phyloP scores from a whole-genome alignment of 352 stramenopile genomes.

The Phytophthora uliginosa region DNA sequence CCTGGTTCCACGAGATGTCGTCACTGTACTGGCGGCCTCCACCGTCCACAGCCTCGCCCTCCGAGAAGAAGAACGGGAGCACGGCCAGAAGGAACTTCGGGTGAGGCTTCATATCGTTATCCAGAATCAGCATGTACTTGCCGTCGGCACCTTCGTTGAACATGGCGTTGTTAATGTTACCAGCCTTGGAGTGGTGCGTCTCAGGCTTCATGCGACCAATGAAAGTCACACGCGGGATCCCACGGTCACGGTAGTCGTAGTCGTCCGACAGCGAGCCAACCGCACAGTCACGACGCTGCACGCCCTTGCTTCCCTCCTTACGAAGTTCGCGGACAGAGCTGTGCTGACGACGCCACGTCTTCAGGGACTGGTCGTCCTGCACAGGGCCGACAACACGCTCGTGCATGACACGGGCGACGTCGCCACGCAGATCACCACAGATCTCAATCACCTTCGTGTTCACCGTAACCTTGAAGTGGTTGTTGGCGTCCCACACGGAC shows the following conservation, averaged over 20 bases:
- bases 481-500: conserved; percentile 91
- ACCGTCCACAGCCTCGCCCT: conserved; percentile 87
- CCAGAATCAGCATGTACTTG: conserved; percentile 92
- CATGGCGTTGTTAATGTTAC: conserved; percentile 94
- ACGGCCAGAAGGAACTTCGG: conserved; percentile 90
- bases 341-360: conserved; percentile 90
- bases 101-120: conserved; percentile 95
- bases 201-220: conserved; percentile 91
- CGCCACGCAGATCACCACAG: conserved; percentile 83
- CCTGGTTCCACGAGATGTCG: conserved; percentile 92
- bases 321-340: conserved; percentile 87
- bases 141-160: conserved; percentile 92
- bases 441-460: conserved; percentile 93
- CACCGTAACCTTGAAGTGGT: conserved; percentile 92
- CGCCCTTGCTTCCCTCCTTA: conserved; percentile 84
- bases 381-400: conserved; percentile 86
- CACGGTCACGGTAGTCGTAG: conserved; percentile 92
- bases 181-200: conserved; percentile 92
- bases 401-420: conserved; percentile 89
- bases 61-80: conserved; percentile 92
- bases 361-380: conserved; percentile 79
- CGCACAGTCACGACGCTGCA: conserved; percentile 87
- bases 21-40: conserved; percentile 89
- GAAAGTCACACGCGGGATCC: conserved; percentile 88
- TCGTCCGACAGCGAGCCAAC: conserved; percentile 90